phyloP scores from a whole-genome alignment of 495 filamentous ascomycete genomes.

The Hypoxylon rickii region DNA sequence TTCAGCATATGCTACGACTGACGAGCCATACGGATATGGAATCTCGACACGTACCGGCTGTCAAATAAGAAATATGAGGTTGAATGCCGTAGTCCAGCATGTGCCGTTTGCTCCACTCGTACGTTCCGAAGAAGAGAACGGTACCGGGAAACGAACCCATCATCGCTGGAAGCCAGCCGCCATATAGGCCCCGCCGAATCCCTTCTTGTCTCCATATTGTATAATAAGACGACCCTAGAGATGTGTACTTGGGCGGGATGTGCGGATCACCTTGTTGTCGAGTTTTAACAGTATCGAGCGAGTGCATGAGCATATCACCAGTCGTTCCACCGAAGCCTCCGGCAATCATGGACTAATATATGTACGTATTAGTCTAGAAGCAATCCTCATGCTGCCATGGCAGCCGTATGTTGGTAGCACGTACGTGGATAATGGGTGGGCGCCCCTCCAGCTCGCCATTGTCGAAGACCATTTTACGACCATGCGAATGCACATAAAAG shows the following conservation, averaged over 20 bases:
- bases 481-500: conserved; percentile 32
- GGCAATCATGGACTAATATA: conserved; percentile 85
- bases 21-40: neutral
- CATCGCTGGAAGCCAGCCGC: conserved; percentile 86
- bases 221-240: conserved; percentile 83
- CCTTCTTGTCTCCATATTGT: conserved; percentile 95
- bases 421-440: conserved; percentile 52
- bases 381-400: neutral
- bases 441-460: conserved; percentile 50
- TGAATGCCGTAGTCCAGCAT: conserved; percentile 84
- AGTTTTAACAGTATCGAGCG: conserved; percentile 98
- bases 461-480: conserved; percentile 47
- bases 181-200: conserved; percentile 84
- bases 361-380: conserved; percentile 22
- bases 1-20: conserved; percentile 21
- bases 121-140: conserved; percentile 92
- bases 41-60: conserved; percentile 63
- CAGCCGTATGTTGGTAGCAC: conserved; percentile 23
- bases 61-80: conserved; percentile 79
- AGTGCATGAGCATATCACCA: conserved; percentile 98
- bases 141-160: conserved; percentile 93
- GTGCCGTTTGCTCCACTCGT: conserved; percentile 90
- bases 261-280: conserved; percentile 94
- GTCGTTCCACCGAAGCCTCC: conserved; percentile 88
- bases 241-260: conserved; percentile 87